Base-by-base conservation (phyloP, 768 basidiomycete genomes). In the Hortiboletus flavorubellus region DNA sequence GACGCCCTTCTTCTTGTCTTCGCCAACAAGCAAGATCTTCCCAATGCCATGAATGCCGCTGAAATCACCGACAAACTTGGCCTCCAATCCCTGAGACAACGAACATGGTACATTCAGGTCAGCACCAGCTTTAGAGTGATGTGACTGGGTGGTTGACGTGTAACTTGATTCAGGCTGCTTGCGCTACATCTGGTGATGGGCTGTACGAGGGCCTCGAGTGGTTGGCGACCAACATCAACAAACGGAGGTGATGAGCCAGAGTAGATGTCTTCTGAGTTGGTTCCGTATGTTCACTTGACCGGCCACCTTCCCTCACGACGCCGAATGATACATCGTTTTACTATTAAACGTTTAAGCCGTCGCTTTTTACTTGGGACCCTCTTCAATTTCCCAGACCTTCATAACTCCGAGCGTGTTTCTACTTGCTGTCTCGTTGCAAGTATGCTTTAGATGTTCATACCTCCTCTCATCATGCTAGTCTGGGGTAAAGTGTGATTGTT, bases 21-120 rank as follows among this genome's bases (percentile, higher is more conserved):
- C 67, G 96, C 97, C 74, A 99, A 99, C 86, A 99, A 99, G 80
- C 97, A 99, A 78, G 97, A 99, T 85, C 78, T 99, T 70, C 97
- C 97, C 62, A 98, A 99, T 72, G 97, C 96, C 62, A 98, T 98
- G 95, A 96, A 94, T 71, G 96, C 96, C 40, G 91, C 95, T 60
- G 97, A 99, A 76, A 97, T 99, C 69, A 98, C 97, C 56, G 97
- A 99, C 78, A 98, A 98, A 76, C 93, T 99, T 65, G 96, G 97
- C 59, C 89, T 99, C 49, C 96, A 98, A 71, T 91, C 93, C 49
- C 86, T 99, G 66, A 88, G 94, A 72, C 91, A 98, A 80, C 81
- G 97, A 77, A 93, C 90, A 59, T 99, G 97, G 97, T 96, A 92
- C 74, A 96, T 98, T 64, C 91, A 93, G 84, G 91, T 89, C 54